Evolutionary conservation across 192 early-diverging fungal species (phyloP).

Genomic region (Podila horticola): DNA sequence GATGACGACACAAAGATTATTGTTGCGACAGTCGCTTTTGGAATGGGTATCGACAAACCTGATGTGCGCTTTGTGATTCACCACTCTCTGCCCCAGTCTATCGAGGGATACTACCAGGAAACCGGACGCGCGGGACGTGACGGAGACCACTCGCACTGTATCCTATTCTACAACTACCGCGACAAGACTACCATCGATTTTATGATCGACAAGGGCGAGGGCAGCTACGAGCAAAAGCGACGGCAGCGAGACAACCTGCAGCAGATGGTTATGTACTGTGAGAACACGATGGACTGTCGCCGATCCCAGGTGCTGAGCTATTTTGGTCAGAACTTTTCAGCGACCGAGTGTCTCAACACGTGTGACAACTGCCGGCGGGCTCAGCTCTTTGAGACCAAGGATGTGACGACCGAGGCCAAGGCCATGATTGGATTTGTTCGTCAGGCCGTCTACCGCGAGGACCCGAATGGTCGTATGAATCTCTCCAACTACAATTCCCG

Average conservation of each 20-base stretch:
- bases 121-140: constrained; percentile 97
- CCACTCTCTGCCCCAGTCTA: constrained; percentile 84
- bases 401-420: constrained; percentile 45
- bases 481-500: constrained; percentile 21
- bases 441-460: constrained; percentile 32
- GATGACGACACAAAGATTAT: constrained; percentile 79
- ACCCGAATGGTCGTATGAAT: constrained; percentile 28
- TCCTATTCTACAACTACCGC: constrained; percentile 81
- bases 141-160: constrained; percentile 83
- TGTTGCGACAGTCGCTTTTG: constrained; percentile 97
- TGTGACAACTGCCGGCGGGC: constrained; percentile 87
- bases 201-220: constrained; percentile 88
- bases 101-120: constrained; percentile 98
- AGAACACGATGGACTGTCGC: constrained; percentile 88
- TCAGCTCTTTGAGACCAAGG: constrained; percentile 32
- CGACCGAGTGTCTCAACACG: constrained; percentile 70
- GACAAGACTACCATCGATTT: constrained; percentile 80
- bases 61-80: constrained; percentile 98
- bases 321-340: constrained; percentile 88
- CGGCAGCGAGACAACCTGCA: constrained; percentile 70
- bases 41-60: constrained; percentile 98
- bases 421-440: constrained; percentile 30
- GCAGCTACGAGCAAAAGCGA: constrained; percentile 85
- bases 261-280: constrained; percentile 82
- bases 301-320: constrained; percentile 89